Evolutionary conservation across 2,329 filamentous ascomycete species (phyloP).

Genomic region (Aspergillus tubingensis): DNA sequence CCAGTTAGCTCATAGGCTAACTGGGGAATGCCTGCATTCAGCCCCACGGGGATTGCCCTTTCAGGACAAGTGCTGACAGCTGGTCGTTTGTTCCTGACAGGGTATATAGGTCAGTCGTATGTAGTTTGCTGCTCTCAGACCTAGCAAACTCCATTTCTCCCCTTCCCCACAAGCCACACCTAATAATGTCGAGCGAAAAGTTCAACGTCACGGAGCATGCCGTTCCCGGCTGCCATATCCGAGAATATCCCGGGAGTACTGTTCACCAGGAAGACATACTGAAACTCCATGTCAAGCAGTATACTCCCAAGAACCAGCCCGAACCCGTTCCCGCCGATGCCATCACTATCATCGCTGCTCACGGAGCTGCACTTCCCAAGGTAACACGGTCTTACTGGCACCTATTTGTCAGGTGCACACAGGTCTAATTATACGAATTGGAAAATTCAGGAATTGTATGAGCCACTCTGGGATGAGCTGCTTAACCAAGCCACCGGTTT

Average conservation of each 20-base stretch:
- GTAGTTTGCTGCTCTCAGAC: no score
- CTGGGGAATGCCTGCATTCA: no score
- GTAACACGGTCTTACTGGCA: neutral
- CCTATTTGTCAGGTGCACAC: no score
- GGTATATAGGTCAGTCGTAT: no score
- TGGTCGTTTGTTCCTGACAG: no score
- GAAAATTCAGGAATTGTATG: slow-evolving; percentile 14
- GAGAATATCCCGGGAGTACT: slow-evolving; percentile 9
- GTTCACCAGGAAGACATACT: slow-evolving; percentile 1
- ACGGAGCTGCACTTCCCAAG: slow-evolving; percentile 14
- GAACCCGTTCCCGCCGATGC: neutral
- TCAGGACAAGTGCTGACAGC: no score
- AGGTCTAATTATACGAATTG: no score
- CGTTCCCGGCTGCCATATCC: slow-evolving; percentile 1
- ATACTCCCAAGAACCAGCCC: slow-evolving; percentile 5
- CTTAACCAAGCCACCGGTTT: neutral
- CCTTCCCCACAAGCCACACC: no score
- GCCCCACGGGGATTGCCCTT: no score
- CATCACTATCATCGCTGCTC: slow-evolving; percentile 15
- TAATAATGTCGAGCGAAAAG: neutral
- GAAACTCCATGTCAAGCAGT: slow-evolving; percentile 12
- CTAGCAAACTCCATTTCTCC: no score
- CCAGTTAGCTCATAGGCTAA: no score
- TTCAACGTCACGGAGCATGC: neutral
- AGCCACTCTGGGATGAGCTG: slow-evolving; percentile 16